A percentile compares a stretch with the other conserved stretches of the same genome.
Conservation (phyloP, 2,329 filamentous ascomycete species). For the Aureobasidium vineae region DNA sequence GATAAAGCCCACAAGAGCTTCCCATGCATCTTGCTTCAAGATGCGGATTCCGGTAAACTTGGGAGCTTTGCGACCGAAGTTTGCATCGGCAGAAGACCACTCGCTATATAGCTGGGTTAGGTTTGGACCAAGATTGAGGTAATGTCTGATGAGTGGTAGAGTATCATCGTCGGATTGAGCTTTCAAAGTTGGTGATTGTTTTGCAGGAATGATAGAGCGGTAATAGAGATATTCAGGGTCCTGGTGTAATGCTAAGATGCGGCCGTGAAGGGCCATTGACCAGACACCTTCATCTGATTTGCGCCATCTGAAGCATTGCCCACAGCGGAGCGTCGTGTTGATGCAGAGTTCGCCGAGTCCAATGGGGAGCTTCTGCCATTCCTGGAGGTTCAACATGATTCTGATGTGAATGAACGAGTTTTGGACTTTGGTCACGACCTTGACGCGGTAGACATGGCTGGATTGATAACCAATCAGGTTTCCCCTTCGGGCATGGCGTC, state of each 20-base stretch:
- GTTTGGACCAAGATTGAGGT: conserved; percentile 82
- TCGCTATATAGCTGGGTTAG: conserved; percentile 73
- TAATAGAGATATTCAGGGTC: conserved; percentile 78
- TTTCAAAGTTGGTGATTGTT: conserved; percentile 37
- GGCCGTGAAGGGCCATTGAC: conserved; percentile 83
- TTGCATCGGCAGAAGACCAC: conserved; percentile 81
- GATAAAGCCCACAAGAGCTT: conserved; percentile 89
- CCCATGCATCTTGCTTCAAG: conserved; percentile 92
- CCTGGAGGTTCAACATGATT: conserved; percentile 54
- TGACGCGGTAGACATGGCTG: conserved; percentile 17
- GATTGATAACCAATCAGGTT: conserved; percentile 5
- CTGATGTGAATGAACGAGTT: background rate
- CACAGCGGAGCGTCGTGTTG: conserved; percentile 89
- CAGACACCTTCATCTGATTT: conserved; percentile 78
- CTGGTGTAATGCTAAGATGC: conserved; percentile 81
- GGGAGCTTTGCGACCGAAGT: conserved; percentile 84
- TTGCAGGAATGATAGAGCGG: conserved; percentile 60
- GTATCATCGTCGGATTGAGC: conserved; percentile 59
- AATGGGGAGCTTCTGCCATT: conserved; percentile 86
- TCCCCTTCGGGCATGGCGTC: conserved; percentile 3
- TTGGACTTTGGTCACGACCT: background rate
- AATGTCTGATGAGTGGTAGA: conserved; percentile 70
- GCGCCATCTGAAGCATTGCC: conserved; percentile 92
- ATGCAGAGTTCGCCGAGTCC: conserved; percentile 84
- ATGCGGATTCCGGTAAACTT: conserved; percentile 91